Evolutionary conservation across 306 rosid species (phyloP), one percentile per base, ranked within the genome.

Genomic region (Prinsepia uniflora): DNA sequence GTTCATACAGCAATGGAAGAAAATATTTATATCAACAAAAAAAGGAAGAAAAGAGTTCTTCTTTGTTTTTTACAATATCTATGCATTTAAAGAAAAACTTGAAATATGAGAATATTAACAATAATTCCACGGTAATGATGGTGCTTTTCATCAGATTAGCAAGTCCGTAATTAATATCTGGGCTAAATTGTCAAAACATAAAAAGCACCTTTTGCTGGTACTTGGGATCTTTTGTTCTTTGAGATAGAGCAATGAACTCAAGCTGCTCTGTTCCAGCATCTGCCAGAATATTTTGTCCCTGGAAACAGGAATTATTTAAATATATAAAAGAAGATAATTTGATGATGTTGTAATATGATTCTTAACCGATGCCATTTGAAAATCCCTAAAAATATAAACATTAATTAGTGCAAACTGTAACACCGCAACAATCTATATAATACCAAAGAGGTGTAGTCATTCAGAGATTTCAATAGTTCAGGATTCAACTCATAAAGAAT

Each of bases 231-330:
- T 43, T 43, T 10, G 80, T 76, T 70, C 80, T 70, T 63, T 76
- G 71, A 52, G 80, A 76, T 57, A 69, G 19, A 69, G 80, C 75
- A 62, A 76, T 69, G 62, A 69, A 76, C 69, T 76, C 80, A 18
- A 69, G 80, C 61, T 76, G 75, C 34, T 76, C 80, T 46, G 71
- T 48, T 42, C 70, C 75, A 53, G 80, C 47, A 53, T 69, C 80
- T 50, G 80, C 80, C n/a, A 76, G 71, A 74, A 72, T 63, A 40
- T 70, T 72, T 14, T 50, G 62, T 20, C 62, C 70, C 76, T 72
- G 62, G 62, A 7, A 63, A 63, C 52, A 72, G 15, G 49, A 69
- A 43, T 40, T 12, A 7, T 18, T 47, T 50, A 40, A 36, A 36
- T 62, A 36, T 6, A 48, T 15, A 58, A 41, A 52, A 17, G 40